Evolutionary conservation across 805 yeast genomes (phyloP), one percentile per base, ranked within the genome.

Genomic region (Lipomyces yamanashiensis): DNA sequence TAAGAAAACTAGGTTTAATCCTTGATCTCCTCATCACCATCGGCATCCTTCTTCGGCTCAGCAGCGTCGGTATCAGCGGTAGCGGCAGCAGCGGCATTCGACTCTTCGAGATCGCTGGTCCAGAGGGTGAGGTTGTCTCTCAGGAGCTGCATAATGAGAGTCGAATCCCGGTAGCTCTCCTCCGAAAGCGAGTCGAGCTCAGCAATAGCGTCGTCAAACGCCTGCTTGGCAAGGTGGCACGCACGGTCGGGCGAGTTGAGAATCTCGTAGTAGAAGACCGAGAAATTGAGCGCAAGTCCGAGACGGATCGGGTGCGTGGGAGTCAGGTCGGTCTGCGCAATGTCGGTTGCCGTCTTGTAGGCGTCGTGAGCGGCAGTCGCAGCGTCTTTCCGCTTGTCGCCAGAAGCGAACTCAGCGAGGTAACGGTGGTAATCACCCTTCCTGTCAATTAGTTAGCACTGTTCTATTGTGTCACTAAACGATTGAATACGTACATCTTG

Each of bases 381-480:
- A 67, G 98, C 96, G 71, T 86, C 93, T 77, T 90, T 91, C 79
- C 98, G 90, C 82, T 90, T 90, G 74, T 91, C 97, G 72, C 91
- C 87, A 73, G 88, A 83, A 70, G 98, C 96, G 76, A 95, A 93
- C 83, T 93, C 99, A 67, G 99, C 99, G 80, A 93, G 85, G 81
- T 93, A 93, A 83, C 99, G 96, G 85, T 92, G 97, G 85, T 93
- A 93, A 81, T 93, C 99, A 83, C 99, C 99, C 85, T 93, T 92
- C 67, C 67, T 63, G 41, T 33, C 15, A 9, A 33, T 13, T n/a
- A 50, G 40, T 33, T 52, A 34, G 41, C n/a, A 12, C 19, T 17
- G 15, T 7, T 39, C 36, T 7, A 8, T 43, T 15, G n/a, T n/a
- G n/a, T n/a, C n/a, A n/a, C n/a, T n/a, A n/a, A n/a, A n/a, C n/a